Conservation (phyloP, 1,139 yeast genomes). For the Blastobotrys elegans region DNA sequence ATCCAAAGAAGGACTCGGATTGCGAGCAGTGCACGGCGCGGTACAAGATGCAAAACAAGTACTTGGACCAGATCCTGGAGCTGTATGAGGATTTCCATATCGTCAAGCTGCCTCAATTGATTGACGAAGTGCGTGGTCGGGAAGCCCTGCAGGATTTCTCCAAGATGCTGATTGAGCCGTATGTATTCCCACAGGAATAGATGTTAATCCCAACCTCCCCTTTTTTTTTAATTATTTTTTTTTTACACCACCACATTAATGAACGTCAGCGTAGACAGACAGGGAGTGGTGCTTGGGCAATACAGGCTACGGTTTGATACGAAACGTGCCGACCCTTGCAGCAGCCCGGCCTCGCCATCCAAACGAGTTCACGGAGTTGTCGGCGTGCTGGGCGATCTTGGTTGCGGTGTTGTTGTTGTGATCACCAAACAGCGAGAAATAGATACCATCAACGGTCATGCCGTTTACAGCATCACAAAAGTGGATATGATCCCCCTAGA, state of each 20-base stretch:
- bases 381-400: conserved; percentile 20
- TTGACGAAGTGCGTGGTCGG: conserved; percentile 89
- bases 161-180: conserved; percentile 33
- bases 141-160: conserved; percentile 62
- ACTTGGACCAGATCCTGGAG: conserved; percentile 90
- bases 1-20: conserved; percentile 57
- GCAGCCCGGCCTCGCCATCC: background rate
- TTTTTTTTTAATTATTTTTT: background rate
- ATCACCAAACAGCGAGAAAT: conserved; percentile 20
- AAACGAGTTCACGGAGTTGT: conserved; percentile 20
- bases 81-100: conserved; percentile 92
- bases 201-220: background rate
- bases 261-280: background rate
- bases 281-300: background rate
- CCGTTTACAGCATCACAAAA: conserved; percentile 18
- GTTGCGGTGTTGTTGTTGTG: conserved; percentile 21
- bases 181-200: conserved; percentile 18
- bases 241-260: background rate
- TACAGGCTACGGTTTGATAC: conserved; percentile 8
- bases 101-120: conserved; percentile 90
- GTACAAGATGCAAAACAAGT: conserved; percentile 94
- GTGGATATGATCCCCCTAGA: conserved; percentile 20
- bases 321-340: background rate
- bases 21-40: conserved; percentile 91
- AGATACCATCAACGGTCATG: conserved; percentile 15